These are phyloP conservation scores for Saturnispora besseyi DNA, from an alignment of 805 yeast species.

Conservation along the genomic window DNA sequence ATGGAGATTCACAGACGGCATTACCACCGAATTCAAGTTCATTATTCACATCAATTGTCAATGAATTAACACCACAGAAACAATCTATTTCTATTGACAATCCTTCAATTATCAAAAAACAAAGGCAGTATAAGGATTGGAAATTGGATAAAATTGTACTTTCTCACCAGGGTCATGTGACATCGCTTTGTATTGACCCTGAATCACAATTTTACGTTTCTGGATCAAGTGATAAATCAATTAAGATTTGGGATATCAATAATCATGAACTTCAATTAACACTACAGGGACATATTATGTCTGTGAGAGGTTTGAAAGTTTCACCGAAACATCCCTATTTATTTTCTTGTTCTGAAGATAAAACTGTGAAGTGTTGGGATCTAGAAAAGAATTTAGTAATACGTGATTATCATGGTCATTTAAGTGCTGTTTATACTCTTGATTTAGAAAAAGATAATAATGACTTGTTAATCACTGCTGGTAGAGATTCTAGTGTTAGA, in stretches of 20 bases:
- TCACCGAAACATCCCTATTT: conserved; percentile 77
- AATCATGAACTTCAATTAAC: conserved; percentile 61
- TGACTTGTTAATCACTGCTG: conserved; percentile 77
- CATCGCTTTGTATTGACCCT: conserved; percentile 76
- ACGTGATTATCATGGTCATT: conserved; percentile 89
- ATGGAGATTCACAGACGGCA: not conserved
- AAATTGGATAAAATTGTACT: conserved; percentile 61
- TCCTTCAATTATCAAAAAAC: not conserved
- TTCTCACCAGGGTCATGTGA: conserved; percentile 92
- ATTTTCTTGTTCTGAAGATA: conserved; percentile 90
- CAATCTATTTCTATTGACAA: not conserved
- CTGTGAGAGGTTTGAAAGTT: conserved; percentile 67
- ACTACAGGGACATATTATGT: conserved; percentile 85
- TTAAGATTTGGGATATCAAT: conserved; percentile 87
- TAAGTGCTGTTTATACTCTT: conserved; percentile 78
- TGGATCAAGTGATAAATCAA: conserved; percentile 82
- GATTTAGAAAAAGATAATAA: conserved; percentile 75
- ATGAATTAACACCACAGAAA: not conserved
- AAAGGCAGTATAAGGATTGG: conserved; percentile 39
- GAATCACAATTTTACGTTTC: conserved; percentile 86
- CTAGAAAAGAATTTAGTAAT: conserved; percentile 74
- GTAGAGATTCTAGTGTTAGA: conserved; percentile 76
- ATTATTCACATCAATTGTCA: not conserved
- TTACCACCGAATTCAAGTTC: not conserved
- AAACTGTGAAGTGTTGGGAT: conserved; percentile 92